Base-by-base conservation (phyloP, 805 yeast genomes). In the Barnettozyma vustinii region DNA sequence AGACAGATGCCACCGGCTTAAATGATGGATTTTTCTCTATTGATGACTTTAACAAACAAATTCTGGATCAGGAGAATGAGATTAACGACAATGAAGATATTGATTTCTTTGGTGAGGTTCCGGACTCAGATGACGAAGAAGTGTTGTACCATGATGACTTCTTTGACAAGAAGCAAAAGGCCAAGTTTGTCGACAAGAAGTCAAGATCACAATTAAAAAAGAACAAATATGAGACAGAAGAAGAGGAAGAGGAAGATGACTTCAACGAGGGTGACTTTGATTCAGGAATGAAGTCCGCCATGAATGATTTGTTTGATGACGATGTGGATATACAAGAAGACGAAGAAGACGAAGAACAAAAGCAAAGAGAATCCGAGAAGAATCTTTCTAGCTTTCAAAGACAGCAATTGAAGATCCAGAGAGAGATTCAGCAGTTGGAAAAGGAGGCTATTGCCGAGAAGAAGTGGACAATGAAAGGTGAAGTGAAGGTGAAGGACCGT, bases 391-490 rank as follows among this genome's bases (percentile, higher is more conserved):
- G 88, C 4, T 89, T 80, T 63, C 95, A 92, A 66, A 84, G 78
- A 56, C 96, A 89, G 64, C 97, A 92, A 66, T 72, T 73, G 46
- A 80, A 79, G 51, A 72, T 94, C 23, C 87, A 83, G 59, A 74
- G 77, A 33, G 96, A 94, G 66, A 94, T 94, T 52, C 77, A 77
- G 33, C 74, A 77, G 56, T 72, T 91, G 44, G 99, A 92, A 68
- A 80, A 81, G 41, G 97, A 91, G 64, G 83, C 94, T 16, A 82
- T 92, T 27, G 94, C 91, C 4, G 92, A 85, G 50, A 92, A 94
- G 70, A 82, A 81, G 59, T 92, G 99, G 99, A 81, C 96, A 8
- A 76, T 92, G 79, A 85, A 83, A 59, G 99, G 99, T 68, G 99
- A 94, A 68, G 90, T 88, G 1, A 77, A 78, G 50, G 87, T 90